Percentiles rank a stretch among this genome's conserved stretches.
Evolutionary conservation across 306 rosid species (phyloP).

Genomic region (Abrus precatorius): DNA sequence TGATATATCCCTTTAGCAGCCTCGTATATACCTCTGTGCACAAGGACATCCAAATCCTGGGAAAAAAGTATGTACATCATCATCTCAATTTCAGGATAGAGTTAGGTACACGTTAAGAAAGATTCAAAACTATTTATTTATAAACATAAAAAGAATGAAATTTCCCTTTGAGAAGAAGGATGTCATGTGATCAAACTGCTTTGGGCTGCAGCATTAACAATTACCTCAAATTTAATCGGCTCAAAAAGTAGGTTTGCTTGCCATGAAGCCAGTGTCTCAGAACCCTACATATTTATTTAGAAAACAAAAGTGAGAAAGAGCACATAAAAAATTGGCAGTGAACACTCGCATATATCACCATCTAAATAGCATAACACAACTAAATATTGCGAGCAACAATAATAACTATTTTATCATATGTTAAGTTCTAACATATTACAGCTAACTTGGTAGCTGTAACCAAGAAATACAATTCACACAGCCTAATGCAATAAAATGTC

Average conservation of each 20-base stretch:
- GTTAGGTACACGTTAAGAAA: background rate
- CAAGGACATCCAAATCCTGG: constrained; percentile 83
- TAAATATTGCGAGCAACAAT: background rate
- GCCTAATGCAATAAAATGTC: background rate
- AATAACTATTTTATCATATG: background rate
- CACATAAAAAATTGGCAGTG: constrained; percentile 19
- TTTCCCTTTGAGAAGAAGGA: constrained; percentile 1
- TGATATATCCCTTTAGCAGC: constrained; percentile 95
- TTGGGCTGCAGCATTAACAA: background rate
- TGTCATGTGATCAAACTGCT: background rate
- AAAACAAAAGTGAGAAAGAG: constrained; percentile 20
- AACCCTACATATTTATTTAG: constrained; percentile 66
- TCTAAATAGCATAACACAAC: background rate
- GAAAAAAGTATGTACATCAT: background rate
- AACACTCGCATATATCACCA: constrained; percentile 1
- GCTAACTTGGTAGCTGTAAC: constrained; percentile 2
- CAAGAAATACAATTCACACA: background rate
- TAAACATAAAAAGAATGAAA: background rate
- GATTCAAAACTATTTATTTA: background rate
- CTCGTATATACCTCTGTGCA: constrained; percentile 97
- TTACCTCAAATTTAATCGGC: constrained; percentile 91
- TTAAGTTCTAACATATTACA: background rate
- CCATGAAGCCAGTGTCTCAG: constrained; percentile 94
- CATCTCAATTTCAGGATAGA: constrained; percentile 39
- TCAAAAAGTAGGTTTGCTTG: constrained; percentile 97